Conservation (phyloP, 495 filamentous ascomycete genomes). For the Talaromyces ruber region DNA sequence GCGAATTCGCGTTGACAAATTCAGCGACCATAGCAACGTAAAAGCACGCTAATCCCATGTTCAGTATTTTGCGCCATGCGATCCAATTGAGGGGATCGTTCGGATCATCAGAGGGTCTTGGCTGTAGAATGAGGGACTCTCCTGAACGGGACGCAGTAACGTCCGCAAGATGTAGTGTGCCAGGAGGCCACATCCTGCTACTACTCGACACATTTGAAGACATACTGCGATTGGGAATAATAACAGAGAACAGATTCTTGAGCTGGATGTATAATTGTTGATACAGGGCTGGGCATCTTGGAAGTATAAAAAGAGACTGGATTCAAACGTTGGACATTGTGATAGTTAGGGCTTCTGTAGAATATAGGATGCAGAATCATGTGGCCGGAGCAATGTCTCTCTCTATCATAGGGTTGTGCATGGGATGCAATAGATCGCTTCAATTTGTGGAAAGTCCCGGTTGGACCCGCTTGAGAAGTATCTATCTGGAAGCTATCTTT, state of each 20-base stretch:
- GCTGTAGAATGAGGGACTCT: conserved; percentile 8
- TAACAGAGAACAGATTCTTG: background rate
- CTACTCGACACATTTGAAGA: background rate
- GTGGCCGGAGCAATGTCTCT: too few species aligned
- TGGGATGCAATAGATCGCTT: background rate
- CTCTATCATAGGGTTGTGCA: too few species aligned
- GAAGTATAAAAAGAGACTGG: background rate
- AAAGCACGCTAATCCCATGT: conserved; percentile 24
- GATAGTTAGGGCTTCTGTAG: too few species aligned
- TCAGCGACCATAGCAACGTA: conserved; percentile 18
- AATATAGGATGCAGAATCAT: too few species aligned
- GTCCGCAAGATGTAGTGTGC: background rate
- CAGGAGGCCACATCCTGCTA: conserved; percentile 1
- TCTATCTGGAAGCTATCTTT: background rate
- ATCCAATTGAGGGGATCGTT: conserved; percentile 19
- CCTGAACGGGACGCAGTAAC: background rate
- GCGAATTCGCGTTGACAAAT: conserved; percentile 18
- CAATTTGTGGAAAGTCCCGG: background rate
- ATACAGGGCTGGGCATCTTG: background rate
- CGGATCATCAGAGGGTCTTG: conserved; percentile 13
- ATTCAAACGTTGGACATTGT: background rate
- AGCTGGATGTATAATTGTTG: background rate
- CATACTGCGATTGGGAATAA: background rate
- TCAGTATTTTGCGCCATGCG: conserved; percentile 19
- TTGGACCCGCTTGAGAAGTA: background rate